Conservation (phyloP, 257 asterid genomes). For the Plantago ovata region DNA sequence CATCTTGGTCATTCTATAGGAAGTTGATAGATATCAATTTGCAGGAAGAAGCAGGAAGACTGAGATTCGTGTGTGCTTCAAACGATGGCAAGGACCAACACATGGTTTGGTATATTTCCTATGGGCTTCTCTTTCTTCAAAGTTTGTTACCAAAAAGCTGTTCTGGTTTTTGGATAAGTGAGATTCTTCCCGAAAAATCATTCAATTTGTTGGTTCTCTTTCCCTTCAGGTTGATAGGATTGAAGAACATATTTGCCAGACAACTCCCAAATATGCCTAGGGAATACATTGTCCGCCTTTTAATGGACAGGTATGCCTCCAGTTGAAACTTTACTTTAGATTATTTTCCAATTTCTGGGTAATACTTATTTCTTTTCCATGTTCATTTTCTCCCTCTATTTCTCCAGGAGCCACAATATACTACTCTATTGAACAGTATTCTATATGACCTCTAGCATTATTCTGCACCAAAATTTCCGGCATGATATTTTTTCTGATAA, state of each 20-base stretch:
- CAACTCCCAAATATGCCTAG: conserved; percentile 99
- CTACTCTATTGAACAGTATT: background rate
- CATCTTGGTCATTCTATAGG: background rate
- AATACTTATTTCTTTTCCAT: too few relatives aligned
- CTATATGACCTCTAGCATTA: background rate
- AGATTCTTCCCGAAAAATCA: background rate
- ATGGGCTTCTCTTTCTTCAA: conserved; percentile 15
- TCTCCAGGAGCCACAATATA: background rate
- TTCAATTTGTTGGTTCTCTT: conserved; percentile 12
- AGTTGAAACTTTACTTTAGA: conserved; percentile 10
- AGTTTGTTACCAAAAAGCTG: conserved; percentile 10
- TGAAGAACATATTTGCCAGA: conserved; percentile 92
- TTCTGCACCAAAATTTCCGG: background rate
- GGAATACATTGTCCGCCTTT: conserved; percentile 97
- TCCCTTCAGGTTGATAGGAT: conserved; percentile 80
- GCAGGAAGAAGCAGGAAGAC: conserved; percentile 91
- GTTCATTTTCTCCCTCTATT: too few relatives aligned
- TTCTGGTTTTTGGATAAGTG: conserved; percentile 10
- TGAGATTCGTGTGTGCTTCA: conserved; percentile 81
- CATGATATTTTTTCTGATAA: background rate
- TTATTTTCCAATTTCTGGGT: background rate
- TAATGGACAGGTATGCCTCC: conserved; percentile 86
- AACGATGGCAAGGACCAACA: conserved; percentile 83
- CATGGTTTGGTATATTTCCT: conserved; percentile 75
- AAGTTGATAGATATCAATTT: conserved; percentile 19